Evolutionary conservation across 2,329 filamentous ascomycete species (phyloP).

Genomic region (Fusarium austroafricanum): DNA sequence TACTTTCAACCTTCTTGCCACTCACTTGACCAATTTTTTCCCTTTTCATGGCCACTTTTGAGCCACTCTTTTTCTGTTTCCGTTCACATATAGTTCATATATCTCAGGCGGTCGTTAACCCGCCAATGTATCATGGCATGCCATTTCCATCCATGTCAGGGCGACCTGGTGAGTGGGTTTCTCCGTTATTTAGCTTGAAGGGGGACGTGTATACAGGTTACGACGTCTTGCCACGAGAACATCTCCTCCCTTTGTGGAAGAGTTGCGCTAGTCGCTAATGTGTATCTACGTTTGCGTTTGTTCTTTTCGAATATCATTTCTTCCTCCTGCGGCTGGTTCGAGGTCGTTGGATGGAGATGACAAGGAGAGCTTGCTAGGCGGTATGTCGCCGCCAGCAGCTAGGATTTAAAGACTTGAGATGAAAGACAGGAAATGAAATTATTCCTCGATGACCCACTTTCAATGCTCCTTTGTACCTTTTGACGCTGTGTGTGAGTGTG

Average conservation of each 20-base stretch:
- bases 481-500: not conserved
- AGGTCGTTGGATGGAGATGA: constrained; percentile 42
- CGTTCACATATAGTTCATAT: constrained; percentile 44
- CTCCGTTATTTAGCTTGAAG: constrained; percentile 16
- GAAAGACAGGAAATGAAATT: constrained; percentile 45
- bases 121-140: constrained; percentile 31
- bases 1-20: constrained; percentile 42
- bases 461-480: not conserved
- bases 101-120: constrained; percentile 34
- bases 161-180: constrained; percentile 24
- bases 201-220: constrained; percentile 26
- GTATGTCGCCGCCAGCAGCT: constrained; percentile 20
- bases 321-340: constrained; percentile 36
- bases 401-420: constrained; percentile 40
- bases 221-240: constrained; percentile 29
- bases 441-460: constrained; percentile 33
- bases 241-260: constrained; percentile 10
- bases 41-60: constrained; percentile 28
- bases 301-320: constrained; percentile 42
- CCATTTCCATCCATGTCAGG: constrained; percentile 23
- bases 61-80: constrained; percentile 35
- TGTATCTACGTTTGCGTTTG: constrained; percentile 44
- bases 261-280: constrained; percentile 47
- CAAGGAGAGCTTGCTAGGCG: constrained; percentile 23
- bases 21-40: constrained; percentile 38